phyloP scores from a whole-genome alignment of 2,329 filamentous ascomycete species.

The Lomentospora prolificans region DNA sequence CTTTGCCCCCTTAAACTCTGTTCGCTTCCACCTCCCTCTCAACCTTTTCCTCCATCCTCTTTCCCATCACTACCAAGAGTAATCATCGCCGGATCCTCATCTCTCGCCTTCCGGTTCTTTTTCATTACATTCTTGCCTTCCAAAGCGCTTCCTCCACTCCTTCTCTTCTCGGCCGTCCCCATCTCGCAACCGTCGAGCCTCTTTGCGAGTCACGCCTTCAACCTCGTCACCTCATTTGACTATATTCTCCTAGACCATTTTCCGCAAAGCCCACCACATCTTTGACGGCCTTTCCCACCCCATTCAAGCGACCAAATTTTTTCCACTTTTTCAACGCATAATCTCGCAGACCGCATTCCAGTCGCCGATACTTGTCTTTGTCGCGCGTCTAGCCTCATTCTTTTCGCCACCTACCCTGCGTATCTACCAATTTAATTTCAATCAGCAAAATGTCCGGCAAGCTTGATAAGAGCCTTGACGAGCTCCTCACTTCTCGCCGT shows the following conservation, averaged over 20 bases:
- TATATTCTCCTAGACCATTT: neutral
- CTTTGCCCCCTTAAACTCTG: neutral
- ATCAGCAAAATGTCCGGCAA: conserved; percentile 72
- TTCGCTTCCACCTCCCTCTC: conserved; percentile 3
- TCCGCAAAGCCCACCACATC: neutral
- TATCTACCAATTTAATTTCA: conserved; percentile 14
- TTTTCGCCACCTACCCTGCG: neutral
- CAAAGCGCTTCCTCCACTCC: neutral
- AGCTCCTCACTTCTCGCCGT: conserved; percentile 78
- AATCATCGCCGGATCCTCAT: conserved; percentile 9
- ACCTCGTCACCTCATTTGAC: neutral
- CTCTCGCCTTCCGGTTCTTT: conserved; percentile 13
- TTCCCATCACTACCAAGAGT: conserved; percentile 7
- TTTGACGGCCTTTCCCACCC: neutral
- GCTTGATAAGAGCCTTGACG: conserved; percentile 93
- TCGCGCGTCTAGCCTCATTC: neutral
- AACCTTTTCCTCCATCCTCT: conserved; percentile 8
- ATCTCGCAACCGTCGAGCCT: neutral
- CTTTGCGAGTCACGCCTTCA: neutral
- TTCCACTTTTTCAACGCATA: neutral
- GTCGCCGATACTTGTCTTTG: too few species aligned
- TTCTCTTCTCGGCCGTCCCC: neutral
- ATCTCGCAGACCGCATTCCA: too few species aligned
- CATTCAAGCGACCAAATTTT: neutral
- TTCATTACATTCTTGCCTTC: neutral